Evolutionary conservation across 2,329 filamentous ascomycete species (phyloP).

Genomic region (Talaromyces rugulosus): DNA sequence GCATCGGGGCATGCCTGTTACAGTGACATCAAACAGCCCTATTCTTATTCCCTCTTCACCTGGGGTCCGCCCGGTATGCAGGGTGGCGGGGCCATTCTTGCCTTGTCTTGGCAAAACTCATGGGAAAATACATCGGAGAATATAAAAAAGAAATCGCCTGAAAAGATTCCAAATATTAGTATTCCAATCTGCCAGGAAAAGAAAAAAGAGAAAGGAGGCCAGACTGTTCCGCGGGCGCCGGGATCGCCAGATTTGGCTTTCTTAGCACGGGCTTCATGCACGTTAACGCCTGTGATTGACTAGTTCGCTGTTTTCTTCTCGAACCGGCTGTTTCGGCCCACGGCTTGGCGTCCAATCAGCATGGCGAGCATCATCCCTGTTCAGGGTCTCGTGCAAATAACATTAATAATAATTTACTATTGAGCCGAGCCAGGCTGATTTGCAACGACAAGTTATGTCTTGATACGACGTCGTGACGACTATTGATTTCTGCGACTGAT

Average conservation of each 20-base stretch:
- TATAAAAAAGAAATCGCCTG: no score
- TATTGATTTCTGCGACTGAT: not conserved
- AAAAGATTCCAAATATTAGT: not conserved
- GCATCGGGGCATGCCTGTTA: not conserved
- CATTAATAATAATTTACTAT: not conserved
- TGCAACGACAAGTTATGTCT: not conserved
- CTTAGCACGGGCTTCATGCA: not conserved
- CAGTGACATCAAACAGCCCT: not conserved
- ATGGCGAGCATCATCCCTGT: not conserved
- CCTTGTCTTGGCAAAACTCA: not conserved
- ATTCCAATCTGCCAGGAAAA: no score
- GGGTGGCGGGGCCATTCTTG: not conserved
- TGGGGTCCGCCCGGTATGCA: not conserved
- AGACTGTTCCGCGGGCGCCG: not conserved
- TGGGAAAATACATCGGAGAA: no score
- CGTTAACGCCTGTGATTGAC: not conserved
- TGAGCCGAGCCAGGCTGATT: not conserved
- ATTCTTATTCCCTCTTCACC: not conserved
- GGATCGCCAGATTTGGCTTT: not conserved
- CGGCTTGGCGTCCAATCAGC: not conserved
- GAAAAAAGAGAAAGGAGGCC: not conserved
- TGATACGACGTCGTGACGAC: not conserved
- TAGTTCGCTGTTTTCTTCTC: not conserved
- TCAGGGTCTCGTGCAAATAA: no score
- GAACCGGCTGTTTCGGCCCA: not conserved